A percentile compares a stretch with the other conserved stretches of the same genome.
phyloP scores from a whole-genome alignment of 2,329 filamentous ascomycete genomes.

The Cladosporium cucumerinum region DNA sequence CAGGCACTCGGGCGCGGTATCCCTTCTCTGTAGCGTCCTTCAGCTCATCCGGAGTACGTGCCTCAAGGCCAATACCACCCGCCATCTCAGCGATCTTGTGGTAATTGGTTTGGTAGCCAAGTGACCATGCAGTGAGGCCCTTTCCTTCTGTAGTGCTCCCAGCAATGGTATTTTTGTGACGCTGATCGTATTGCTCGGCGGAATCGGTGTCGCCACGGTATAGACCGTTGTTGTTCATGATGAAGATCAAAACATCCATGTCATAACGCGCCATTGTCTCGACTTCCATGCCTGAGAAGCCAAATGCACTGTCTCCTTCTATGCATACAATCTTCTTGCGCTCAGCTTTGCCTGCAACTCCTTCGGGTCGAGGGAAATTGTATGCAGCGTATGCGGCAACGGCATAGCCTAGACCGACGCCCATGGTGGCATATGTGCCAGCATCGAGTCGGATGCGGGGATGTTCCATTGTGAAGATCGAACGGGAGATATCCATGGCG shows the following conservation, averaged over 20 bases:
- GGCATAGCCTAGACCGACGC: constrained; percentile 55
- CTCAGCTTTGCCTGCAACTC: constrained; percentile 25
- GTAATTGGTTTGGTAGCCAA: constrained; percentile 53
- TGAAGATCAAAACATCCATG: constrained; percentile 55
- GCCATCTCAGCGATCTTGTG: constrained; percentile 55
- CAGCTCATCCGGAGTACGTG: constrained; percentile 52
- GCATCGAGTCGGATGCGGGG: constrained; percentile 56
- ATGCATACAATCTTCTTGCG: constrained; percentile 55
- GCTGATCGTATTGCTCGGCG: constrained; percentile 43
- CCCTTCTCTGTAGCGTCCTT: constrained; percentile 50
- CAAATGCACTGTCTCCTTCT: constrained; percentile 56
- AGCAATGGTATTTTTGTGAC: constrained; percentile 41
- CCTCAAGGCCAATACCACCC: constrained; percentile 53
- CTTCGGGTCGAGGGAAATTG: constrained; percentile 44
- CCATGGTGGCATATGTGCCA: constrained; percentile 59
- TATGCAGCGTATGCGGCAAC: constrained; percentile 57
- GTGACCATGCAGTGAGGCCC: constrained; percentile 47
- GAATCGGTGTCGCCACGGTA: constrained; percentile 38
- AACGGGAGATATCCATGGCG: constrained; percentile 60
- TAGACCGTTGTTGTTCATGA: constrained; percentile 33
- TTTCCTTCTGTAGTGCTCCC: constrained; percentile 36
- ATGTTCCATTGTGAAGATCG: constrained; percentile 52
- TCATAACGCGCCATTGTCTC: constrained; percentile 55
- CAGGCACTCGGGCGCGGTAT: constrained; percentile 47
- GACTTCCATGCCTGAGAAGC: constrained; percentile 54